A percentile compares a stretch with the other conserved stretches of the same genome.
Evolutionary conservation across 73 alveolate species (phyloP).

Genomic region (Paramecium primaurelia): DNA sequence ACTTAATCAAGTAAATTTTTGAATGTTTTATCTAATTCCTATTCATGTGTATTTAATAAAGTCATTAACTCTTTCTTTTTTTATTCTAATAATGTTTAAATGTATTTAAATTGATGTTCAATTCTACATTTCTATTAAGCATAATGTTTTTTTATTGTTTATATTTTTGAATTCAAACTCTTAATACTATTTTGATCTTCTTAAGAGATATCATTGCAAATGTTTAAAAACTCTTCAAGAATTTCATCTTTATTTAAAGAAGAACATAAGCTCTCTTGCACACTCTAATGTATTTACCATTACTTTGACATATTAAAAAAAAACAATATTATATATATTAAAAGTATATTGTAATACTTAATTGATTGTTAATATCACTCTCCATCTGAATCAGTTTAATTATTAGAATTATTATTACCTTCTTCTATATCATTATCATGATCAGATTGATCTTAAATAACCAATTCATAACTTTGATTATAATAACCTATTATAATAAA

Average conservation of each 20-base stretch:
- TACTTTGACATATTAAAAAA: neutral
- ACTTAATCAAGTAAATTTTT: neutral
- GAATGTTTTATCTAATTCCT: constrained; percentile 2
- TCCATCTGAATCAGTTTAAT: constrained; percentile 30
- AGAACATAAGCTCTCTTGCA: neutral
- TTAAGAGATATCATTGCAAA: neutral
- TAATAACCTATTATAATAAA: neutral
- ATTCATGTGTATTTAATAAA: neutral
- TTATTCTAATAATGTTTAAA: neutral
- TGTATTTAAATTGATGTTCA: constrained; percentile 33
- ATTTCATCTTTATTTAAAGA: neutral
- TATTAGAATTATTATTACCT: constrained; percentile 12
- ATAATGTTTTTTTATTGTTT: neutral
- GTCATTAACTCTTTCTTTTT: neutral
- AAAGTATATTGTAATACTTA: neutral
- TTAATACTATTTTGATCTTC: neutral
- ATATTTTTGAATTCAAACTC: neutral
- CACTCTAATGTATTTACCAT: neutral
- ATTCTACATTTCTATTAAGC: constrained; percentile 4
- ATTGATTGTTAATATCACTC: neutral
- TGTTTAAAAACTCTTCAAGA: neutral
- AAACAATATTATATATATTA: neutral
- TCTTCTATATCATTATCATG: constrained; percentile 47
- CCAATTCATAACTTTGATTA: neutral
- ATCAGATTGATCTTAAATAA: neutral